Evolutionary conservation across 306 rosid species (phyloP), one percentile per base, ranked within the genome.

Genomic region (Fragaria vesca): DNA sequence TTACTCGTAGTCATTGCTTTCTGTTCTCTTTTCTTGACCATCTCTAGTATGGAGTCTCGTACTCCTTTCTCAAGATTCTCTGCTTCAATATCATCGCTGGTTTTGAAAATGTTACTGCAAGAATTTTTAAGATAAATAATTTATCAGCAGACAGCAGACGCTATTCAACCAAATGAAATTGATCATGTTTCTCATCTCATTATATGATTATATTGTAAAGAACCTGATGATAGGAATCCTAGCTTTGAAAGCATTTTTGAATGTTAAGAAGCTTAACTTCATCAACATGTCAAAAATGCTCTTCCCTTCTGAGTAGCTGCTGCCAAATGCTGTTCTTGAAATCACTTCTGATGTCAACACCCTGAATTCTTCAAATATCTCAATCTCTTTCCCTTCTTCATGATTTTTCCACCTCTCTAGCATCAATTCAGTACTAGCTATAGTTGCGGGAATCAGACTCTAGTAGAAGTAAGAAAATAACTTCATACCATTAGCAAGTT

Each of bases 31-130:
- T 71, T 63, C 78, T 48, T 76, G 9, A 81, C 54, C 4, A 76
- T 48, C 50, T 50, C 51, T 20, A 76, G 6, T 21, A 81, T 76
- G 18, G 81, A 69, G 8, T 63, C 13, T 36, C 48, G 78, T 7
- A 81, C 18, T 71, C 60, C 77, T 61, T 76, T 76, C 76, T 65
- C 81, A 54, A 81, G 84, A 46, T 73, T 52, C 66, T 81, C 74
- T 26, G 81, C 62, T 66, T 71, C 81, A 16, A 71, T 76, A 63
- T 81, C 73, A 34, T 76, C 84, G 0, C 62, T n/a, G n/a, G 65
- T 76, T 63, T 71, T 76, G 15, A 50, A 76, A 26, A 51, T 2
- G 24, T 63, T 28, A 51, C 84, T 76, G 81, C 73, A 58, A 43
- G 5, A 55, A 55, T 55, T 55, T 5, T 5, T 55, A 10, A 2